Conservation (phyloP, 495 filamentous ascomycete species). For the Penicillium angulare region DNA sequence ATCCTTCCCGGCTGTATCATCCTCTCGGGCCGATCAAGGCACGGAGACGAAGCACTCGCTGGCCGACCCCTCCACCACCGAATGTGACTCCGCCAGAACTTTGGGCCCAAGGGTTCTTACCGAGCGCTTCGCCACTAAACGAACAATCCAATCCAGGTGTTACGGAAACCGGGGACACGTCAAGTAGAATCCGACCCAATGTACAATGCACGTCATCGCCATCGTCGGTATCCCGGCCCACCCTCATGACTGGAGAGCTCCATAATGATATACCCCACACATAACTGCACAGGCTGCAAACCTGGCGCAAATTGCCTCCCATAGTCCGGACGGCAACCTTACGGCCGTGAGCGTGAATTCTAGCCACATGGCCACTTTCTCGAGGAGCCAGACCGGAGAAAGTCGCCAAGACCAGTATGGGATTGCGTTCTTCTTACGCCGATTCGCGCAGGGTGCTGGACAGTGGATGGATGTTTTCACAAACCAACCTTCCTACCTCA, state of each 20-base stretch:
- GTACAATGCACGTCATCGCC: too few relatives aligned
- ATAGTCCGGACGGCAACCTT: not conserved
- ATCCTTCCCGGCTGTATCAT: not conserved
- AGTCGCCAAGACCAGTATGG: conserved; percentile 14
- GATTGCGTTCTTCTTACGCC: conserved; percentile 19
- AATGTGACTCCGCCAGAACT: not conserved
- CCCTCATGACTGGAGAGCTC: too few relatives aligned
- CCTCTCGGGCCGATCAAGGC: not conserved
- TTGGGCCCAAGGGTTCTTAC: not conserved
- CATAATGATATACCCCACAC: too few relatives aligned
- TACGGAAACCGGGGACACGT: too few relatives aligned
- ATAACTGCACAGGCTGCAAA: too few relatives aligned
- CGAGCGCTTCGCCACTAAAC: too few relatives aligned
- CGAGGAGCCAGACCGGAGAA: not conserved
- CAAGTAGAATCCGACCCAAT: too few relatives aligned
- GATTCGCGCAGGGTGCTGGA: conserved; percentile 14
- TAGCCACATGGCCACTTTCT: not conserved
- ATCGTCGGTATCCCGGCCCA: too few relatives aligned
- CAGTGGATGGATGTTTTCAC: conserved; percentile 19
- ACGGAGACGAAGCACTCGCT: not conserved
- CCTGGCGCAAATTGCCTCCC: too few relatives aligned
- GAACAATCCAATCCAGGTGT: too few relatives aligned
- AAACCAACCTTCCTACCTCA: conserved; percentile 15
- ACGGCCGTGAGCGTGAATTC: not conserved
- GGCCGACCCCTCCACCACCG: not conserved